Evolutionary conservation across 176 grass and related monocot species (phyloP).

Genomic region (Aegilops bicornis): DNA sequence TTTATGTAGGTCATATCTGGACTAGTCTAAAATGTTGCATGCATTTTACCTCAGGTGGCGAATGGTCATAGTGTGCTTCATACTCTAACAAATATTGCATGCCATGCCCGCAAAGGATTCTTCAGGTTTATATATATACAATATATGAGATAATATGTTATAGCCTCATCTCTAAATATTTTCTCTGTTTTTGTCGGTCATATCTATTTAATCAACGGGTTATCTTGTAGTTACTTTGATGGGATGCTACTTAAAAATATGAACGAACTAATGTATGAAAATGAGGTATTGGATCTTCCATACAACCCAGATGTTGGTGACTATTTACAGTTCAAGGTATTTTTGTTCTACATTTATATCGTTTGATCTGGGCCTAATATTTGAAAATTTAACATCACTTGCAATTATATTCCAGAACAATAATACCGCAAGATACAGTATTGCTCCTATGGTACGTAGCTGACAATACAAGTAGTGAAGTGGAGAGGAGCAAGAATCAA

Average conservation of each 20-base stretch:
- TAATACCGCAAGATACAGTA: not conserved
- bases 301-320: not conserved
- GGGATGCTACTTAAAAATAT: not conserved
- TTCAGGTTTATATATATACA: conserved; percentile 5
- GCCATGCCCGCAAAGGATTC: not conserved
- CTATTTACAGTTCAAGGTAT: not conserved
- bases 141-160: not conserved
- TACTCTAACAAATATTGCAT: not conserved
- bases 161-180: not conserved
- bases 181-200: not conserved
- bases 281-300: not conserved
- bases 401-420: not conserved
- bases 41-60: not conserved
- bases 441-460: not conserved
- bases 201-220: not conserved
- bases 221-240: not conserved
- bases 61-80: not conserved
- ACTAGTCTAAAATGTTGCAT: not conserved
- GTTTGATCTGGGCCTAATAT: not conserved
- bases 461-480: not conserved
- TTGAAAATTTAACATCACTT: not conserved
- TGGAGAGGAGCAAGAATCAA: not conserved
- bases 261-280: conserved; percentile 1
- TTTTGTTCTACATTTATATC: not conserved
- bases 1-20: not conserved